phyloP scores from a whole-genome alignment of 2,329 filamentous ascomycete species.

The Sclerotinia nivalis region DNA sequence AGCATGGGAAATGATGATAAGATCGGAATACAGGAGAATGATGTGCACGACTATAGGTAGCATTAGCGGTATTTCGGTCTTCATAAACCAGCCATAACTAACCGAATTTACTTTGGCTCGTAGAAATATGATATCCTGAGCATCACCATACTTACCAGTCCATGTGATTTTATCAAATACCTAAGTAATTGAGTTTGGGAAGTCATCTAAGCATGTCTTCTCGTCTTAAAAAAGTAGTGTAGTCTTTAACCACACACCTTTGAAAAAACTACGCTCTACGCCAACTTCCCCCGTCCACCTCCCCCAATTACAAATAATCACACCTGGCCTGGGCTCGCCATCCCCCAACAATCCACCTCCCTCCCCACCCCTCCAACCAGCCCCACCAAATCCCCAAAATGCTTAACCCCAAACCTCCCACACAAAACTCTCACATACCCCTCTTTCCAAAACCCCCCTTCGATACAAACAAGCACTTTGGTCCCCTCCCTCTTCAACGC shows the following conservation, averaged over 20 bases:
- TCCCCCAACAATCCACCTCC: constrained; percentile 57
- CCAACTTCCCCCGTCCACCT: constrained; percentile 53
- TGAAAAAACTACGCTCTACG: constrained; percentile 81
- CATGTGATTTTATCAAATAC: not conserved
- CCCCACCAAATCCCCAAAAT: constrained; percentile 45
- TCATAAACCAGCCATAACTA: not conserved
- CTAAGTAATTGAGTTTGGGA: not conserved
- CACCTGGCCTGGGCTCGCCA: constrained; percentile 54
- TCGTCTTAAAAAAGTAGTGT: not conserved
- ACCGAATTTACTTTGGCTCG: too few relatives aligned
- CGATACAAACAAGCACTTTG: constrained; percentile 78
- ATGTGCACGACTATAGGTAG: too few relatives aligned
- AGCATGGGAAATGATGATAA: not conserved
- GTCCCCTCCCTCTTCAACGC: constrained; percentile 60
- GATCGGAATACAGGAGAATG: not conserved
- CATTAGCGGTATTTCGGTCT: not conserved
- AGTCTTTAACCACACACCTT: not conserved
- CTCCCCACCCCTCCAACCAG: constrained; percentile 54
- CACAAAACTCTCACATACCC: constrained; percentile 63
- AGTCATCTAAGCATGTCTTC: not conserved
- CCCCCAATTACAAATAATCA: constrained; percentile 54
- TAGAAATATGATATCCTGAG: not conserved
- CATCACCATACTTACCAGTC: not conserved
- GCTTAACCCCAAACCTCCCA: constrained; percentile 47
- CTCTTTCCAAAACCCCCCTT: constrained; percentile 54